Percentiles rank a stretch among this genome's conserved stretches.
Conservation (phyloP, 768 basidiomycete species). For the Termitomyces eurrhizus region DNA sequence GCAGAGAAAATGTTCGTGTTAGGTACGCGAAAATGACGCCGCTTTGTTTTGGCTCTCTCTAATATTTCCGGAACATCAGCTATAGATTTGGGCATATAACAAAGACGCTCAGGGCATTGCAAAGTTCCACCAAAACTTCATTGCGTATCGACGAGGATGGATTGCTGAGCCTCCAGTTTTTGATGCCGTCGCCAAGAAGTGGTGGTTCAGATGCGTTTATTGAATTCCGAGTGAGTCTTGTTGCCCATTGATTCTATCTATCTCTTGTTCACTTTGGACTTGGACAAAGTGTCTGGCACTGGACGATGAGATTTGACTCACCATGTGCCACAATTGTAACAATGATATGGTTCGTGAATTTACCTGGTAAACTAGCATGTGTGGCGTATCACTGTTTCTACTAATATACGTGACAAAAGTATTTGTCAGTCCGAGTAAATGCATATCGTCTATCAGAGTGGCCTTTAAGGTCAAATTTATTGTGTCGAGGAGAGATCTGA, state of each 20-base stretch:
- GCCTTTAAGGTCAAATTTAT: too few relatives aligned
- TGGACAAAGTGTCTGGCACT: constrained; percentile 37
- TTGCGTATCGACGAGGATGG: constrained; percentile 83
- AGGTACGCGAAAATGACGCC: constrained; percentile 42
- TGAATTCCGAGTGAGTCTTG: constrained; percentile 72
- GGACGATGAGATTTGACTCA: constrained; percentile 28
- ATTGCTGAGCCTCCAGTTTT: constrained; percentile 82
- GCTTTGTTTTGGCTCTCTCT: neutral
- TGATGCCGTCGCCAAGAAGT: constrained; percentile 62
- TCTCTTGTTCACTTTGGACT: neutral
- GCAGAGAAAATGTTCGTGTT: constrained; percentile 59
- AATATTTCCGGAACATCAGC: constrained; percentile 34
- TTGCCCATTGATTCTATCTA: neutral
- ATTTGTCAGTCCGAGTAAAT: too few relatives aligned
- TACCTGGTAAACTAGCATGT: neutral
- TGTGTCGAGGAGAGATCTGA: neutral
- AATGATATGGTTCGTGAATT: neutral
- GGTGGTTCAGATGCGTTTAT: constrained; percentile 61
- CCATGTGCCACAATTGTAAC: neutral
- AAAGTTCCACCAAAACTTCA: constrained; percentile 84
- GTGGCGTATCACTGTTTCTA: neutral
- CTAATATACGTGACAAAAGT: neutral
- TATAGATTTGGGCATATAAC: constrained; percentile 81
- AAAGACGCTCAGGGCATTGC: constrained; percentile 68
- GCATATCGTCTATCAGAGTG: neutral